Conservation (phyloP, 1,139 yeast genomes). For the Spencermartinsiella ligniputridi region DNA sequence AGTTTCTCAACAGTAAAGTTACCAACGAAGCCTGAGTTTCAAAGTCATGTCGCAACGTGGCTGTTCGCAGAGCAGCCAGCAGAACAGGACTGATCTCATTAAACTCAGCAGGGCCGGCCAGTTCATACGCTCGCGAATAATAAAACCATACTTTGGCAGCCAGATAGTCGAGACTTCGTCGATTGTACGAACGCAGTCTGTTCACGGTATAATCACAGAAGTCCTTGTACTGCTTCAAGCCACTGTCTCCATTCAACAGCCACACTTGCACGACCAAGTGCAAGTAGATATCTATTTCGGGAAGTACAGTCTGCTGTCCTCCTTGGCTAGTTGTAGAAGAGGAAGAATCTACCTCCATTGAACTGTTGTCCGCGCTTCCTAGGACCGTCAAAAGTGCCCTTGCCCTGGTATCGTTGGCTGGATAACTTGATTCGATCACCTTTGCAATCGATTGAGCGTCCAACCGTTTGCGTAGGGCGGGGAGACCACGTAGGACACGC, state of each 20-base stretch:
- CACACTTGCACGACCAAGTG: slow-evolving; percentile 75
- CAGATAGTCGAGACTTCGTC: slow-evolving; percentile 79
- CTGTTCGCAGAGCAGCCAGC: slow-evolving; percentile 74
- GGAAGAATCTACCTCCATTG: slow-evolving; percentile 28
- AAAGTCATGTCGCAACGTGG: slow-evolving; percentile 85
- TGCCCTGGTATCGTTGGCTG: slow-evolving; percentile 42
- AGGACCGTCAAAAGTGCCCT: slow-evolving; percentile 40
- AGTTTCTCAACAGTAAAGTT: slow-evolving; percentile 77
- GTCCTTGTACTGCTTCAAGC: slow-evolving; percentile 22
- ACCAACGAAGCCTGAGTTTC: slow-evolving; percentile 89
- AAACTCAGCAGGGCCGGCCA: slow-evolving; percentile 40
- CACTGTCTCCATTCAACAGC: slow-evolving; percentile 58
- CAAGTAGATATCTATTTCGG: slow-evolving; percentile 77
- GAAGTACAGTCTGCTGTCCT: slow-evolving; percentile 38
- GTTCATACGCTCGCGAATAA: slow-evolving; percentile 74
- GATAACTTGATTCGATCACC: slow-evolving; percentile 53
- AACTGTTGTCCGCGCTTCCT: slow-evolving; percentile 7
- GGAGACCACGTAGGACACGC: slow-evolving; percentile 79
- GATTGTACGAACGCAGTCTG: slow-evolving; percentile 60
- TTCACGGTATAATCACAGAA: slow-evolving; percentile 46
- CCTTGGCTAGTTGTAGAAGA: neutral
- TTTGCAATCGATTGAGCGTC: slow-evolving; percentile 50
- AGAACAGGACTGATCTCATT: slow-evolving; percentile 62
- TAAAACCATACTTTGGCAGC: slow-evolving; percentile 94
- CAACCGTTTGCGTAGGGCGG: slow-evolving; percentile 64